Base-by-base conservation (phyloP, 2,329 filamentous ascomycete genomes). In the Penicillium sp. region DNA sequence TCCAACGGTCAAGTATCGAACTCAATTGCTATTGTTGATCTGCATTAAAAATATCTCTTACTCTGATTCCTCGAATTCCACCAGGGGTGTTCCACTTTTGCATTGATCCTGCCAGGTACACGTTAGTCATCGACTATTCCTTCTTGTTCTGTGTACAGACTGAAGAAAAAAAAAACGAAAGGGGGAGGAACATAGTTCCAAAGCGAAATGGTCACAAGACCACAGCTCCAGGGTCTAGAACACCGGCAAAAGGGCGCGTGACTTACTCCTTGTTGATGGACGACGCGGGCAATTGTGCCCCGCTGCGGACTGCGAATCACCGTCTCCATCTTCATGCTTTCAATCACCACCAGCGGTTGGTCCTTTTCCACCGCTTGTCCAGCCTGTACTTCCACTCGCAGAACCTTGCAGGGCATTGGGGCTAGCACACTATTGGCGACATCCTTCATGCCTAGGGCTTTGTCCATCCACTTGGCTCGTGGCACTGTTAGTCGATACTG, bases 371-470 rank as follows among this genome's bases (percentile, higher is more conserved):
- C 93, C 38, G 70, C 71, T 54, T 95, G 82, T 0, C 93, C 93
- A 58, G 89, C 89, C 23, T 77, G 72, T 0, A 96, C 89, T 68
- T 95, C 87, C 39, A 96, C 93, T 55, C 88, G 82, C 51, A 98
- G 72, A 22, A 98, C 85, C 73, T 97, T 97, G 72, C 93, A 97
- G 1, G 93, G 93, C 93, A 98, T 98, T 0, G 93, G 93, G 18
- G 93, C 89, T 20, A 87, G 77, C 1, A 97, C 89, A 43, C 86
- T 93, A 49, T 91, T 90, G 6, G 83, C 77, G 0, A 79, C 78
- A 62, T 95, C 88, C 66, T 88, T 90, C 52, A 87, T 73, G 0
- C 91, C 90, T 6, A 96, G 75, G 0, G 89, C 89, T 69, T 94
- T 91, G 59, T 89, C 87, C 47, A 86, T 85, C 89, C 90, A 98